phyloP scores from a whole-genome alignment of 768 basidiomycete species.

The Tephrocybe sp. region DNA sequence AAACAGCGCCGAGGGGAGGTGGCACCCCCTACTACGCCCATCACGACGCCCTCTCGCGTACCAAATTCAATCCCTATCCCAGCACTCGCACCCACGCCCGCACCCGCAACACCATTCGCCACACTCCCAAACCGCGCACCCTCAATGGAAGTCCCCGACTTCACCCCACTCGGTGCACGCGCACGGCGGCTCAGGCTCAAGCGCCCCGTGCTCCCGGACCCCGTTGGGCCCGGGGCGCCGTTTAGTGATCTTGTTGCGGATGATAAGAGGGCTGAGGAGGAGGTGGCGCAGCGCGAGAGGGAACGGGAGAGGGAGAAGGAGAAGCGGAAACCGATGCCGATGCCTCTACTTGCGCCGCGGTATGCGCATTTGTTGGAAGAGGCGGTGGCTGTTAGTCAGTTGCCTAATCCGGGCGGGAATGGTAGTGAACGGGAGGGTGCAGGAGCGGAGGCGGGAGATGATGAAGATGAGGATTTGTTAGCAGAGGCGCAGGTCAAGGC shows the following conservation, averaged over 20 bases:
- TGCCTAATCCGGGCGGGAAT: slow-evolving; percentile 13
- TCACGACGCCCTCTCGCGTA: slow-evolving; percentile 19
- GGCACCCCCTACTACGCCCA: slow-evolving; percentile 52
- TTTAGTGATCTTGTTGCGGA: slow-evolving; percentile 28
- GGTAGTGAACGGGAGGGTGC: too few species aligned
- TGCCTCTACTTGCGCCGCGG: slow-evolving; percentile 46
- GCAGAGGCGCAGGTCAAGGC: background rate
- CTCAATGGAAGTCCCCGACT: slow-evolving; percentile 48
- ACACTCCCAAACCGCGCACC: slow-evolving; percentile 15
- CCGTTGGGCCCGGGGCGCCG: slow-evolving; percentile 24
- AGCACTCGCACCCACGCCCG: background rate
- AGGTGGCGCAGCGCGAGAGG: background rate
- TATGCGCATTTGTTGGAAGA: slow-evolving; percentile 60
- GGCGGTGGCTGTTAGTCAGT: slow-evolving; percentile 38
- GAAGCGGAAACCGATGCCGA: slow-evolving; percentile 27
- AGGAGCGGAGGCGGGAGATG: background rate
- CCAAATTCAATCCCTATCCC: background rate
- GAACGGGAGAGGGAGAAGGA: slow-evolving; percentile 4
- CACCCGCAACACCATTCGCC: background rate
- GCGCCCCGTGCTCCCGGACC: slow-evolving; percentile 17
- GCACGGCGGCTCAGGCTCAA: slow-evolving; percentile 23
- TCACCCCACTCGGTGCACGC: slow-evolving; percentile 44
- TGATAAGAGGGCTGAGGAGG: slow-evolving; percentile 12
- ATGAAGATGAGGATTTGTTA: background rate
- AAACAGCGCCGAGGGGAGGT: slow-evolving; percentile 57